These are phyloP conservation scores for Exophiala dermatitidis DNA, from an alignment of 2,329 filamentous ascomycete genomes.

Conservation along the genomic window DNA sequence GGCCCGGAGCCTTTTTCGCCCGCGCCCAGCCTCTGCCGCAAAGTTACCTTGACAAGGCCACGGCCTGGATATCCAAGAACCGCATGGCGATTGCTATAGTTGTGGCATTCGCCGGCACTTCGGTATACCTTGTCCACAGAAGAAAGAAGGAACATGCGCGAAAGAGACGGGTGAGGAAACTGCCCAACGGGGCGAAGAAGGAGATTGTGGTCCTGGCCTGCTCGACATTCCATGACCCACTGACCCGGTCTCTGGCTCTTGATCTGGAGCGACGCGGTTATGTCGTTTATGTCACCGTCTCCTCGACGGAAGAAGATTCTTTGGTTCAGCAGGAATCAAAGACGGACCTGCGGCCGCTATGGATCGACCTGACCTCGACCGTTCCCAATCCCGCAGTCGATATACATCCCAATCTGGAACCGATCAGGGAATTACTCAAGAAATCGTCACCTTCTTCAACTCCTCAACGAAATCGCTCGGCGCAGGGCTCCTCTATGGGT, in stretches of 20 bases:
- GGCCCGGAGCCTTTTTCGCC: conserved; percentile 20
- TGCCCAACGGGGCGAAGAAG: conserved; percentile 72
- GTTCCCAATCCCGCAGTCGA: conserved; percentile 23
- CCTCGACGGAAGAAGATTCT: conserved; percentile 75
- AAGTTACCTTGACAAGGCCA: conserved; percentile 48
- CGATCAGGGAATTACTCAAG: conserved; percentile 24
- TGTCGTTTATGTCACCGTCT: conserved; percentile 85
- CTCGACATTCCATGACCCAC: conserved; percentile 66
- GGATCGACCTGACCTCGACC: conserved; percentile 71
- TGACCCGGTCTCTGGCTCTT: conserved; percentile 73
- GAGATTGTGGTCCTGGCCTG: conserved; percentile 87
- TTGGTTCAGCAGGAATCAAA: conserved; percentile 65
- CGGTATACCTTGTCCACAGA: conserved; percentile 50
- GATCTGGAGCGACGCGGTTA: conserved; percentile 89
- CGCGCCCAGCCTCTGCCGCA: conserved; percentile 37
- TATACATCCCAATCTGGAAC: conserved; percentile 27
- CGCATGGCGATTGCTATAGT: conserved; percentile 66
- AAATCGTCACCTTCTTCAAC: conserved; percentile 17
- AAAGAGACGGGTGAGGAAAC: conserved; percentile 69
- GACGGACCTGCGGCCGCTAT: conserved; percentile 72
- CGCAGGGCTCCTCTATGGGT: conserved; percentile 15
- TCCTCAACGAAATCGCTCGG: conserved; percentile 9
- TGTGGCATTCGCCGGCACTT: conserved; percentile 63
- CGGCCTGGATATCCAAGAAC: conserved; percentile 66
- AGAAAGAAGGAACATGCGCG: conserved; percentile 53